Percentiles rank a stretch among this genome's conserved stretches.
Evolutionary conservation across 169 alveolate species (phyloP).

Genomic region (Cryptosporidium sp.): DNA sequence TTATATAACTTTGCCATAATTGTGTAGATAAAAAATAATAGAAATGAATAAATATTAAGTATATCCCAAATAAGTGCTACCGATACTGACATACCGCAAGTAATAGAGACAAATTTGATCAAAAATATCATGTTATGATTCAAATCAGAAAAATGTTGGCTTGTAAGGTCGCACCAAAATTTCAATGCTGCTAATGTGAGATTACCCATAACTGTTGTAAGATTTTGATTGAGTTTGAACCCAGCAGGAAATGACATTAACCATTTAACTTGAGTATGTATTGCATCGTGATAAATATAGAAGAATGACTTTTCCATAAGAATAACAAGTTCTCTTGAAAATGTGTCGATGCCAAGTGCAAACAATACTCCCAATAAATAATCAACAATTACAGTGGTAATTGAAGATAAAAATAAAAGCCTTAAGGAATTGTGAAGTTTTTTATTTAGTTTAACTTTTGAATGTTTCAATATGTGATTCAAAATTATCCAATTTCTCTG

Average conservation of each 20-base stretch:
- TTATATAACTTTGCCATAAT: constrained; percentile 42
- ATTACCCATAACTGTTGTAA: constrained; percentile 53
- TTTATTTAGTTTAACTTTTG: constrained; percentile 6
- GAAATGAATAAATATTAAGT: constrained; percentile 49
- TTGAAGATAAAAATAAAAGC: constrained; percentile 30
- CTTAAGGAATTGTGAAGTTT: constrained; percentile 27
- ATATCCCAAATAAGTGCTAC: constrained; percentile 71
- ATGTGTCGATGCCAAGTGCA: constrained; percentile 42
- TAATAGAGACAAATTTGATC: constrained; percentile 43
- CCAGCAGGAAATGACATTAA: constrained; percentile 72
- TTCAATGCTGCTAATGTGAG: constrained; percentile 54
- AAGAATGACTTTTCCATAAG: constrained; percentile 52
- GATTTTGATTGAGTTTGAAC: constrained; percentile 43
- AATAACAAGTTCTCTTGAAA: constrained; percentile 45
- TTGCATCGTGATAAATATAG: constrained; percentile 66
- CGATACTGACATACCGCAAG: constrained; percentile 65
- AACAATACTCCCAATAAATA: constrained; percentile 47
- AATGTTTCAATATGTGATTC: constrained; percentile 4
- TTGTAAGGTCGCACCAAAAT: constrained; percentile 68
- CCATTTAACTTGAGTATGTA: constrained; percentile 72
- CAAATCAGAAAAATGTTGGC: constrained; percentile 60
- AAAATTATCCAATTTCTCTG: constrained; percentile 71
- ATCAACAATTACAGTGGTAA: constrained; percentile 57
- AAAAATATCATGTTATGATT: constrained; percentile 58
- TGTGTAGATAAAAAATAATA: constrained; percentile 42